Evolutionary conservation across 257 asterid genomes (phyloP).

Genomic region (Lavandula angustifolia): DNA sequence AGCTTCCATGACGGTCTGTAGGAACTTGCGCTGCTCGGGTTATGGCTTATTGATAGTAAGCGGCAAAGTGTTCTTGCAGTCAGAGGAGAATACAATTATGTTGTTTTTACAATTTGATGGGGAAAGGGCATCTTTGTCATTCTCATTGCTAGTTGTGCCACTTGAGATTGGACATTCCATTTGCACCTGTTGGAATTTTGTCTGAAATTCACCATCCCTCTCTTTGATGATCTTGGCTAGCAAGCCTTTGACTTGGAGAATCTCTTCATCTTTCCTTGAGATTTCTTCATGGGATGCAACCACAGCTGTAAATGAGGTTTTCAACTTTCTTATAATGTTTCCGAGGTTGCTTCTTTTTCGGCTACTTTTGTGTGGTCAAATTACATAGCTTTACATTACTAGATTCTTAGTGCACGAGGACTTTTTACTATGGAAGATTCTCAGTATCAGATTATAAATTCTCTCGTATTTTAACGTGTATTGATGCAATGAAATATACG

Average conservation of each 20-base stretch:
- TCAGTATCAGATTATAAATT: no score
- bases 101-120: slow-evolving; percentile 59
- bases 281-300: slow-evolving; percentile 71
- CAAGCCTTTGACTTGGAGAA: slow-evolving; percentile 62
- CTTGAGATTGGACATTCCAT: slow-evolving; percentile 49
- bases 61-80: background rate
- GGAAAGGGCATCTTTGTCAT: slow-evolving; percentile 46
- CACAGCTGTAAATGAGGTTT: slow-evolving; percentile 61
- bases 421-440: slow-evolving; percentile 30
- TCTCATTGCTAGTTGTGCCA: slow-evolving; percentile 57
- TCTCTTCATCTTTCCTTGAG: slow-evolving; percentile 82
- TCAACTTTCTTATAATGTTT: slow-evolving; percentile 46
- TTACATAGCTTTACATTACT: slow-evolving; percentile 52
- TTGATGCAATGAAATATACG: background rate
- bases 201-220: slow-evolving; percentile 65
- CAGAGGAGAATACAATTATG: slow-evolving; percentile 15
- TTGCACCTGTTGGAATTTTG: slow-evolving; percentile 48
- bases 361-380: slow-evolving; percentile 40
- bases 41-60: no score
- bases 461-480: no score
- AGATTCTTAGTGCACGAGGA: slow-evolving; percentile 62
- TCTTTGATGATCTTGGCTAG: slow-evolving; percentile 56
- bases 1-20: no score
- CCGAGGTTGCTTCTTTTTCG: slow-evolving; percentile 32
- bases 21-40: no score